These are phyloP conservation scores for Penicillium brasilianum DNA, from an alignment of 2,329 filamentous ascomycete genomes.

Conservation along the genomic window DNA sequence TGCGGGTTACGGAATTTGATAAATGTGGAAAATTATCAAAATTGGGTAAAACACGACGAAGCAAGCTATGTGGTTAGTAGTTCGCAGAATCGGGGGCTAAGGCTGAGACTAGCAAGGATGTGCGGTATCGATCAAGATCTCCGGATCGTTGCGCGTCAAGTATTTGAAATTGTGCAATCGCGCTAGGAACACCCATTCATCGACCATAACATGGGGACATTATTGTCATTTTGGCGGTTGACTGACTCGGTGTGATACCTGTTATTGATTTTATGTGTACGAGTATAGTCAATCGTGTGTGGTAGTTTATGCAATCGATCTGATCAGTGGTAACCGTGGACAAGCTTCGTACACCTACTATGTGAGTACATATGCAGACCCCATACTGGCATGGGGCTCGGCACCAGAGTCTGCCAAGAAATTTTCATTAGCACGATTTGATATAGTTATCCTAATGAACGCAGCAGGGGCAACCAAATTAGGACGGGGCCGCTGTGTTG, in stretches of 20 bases:
- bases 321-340: not conserved
- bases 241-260: not conserved
- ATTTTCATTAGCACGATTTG: not conserved
- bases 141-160: conserved; percentile 6
- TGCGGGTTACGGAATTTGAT: not conserved
- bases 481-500: not conserved
- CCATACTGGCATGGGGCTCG: not conserved
- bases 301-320: not conserved
- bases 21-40: not conserved
- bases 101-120: conserved; percentile 25
- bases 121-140: conserved; percentile 22
- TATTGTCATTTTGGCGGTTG: not conserved
- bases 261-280: no score
- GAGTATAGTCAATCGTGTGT: no score
- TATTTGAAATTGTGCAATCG: conserved; percentile 6
- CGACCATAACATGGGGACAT: not conserved
- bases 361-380: not conserved
- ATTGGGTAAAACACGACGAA: conserved; percentile 1
- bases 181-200: not conserved
- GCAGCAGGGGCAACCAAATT: conserved; percentile 1
- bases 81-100: conserved; percentile 5
- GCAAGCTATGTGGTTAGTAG: not conserved
- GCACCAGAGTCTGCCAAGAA: not conserved
- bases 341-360: not conserved
- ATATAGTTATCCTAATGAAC: not conserved